Evolutionary conservation across 1,284 basidiomycete species (phyloP).

Genomic region (Malassezia restricta): DNA sequence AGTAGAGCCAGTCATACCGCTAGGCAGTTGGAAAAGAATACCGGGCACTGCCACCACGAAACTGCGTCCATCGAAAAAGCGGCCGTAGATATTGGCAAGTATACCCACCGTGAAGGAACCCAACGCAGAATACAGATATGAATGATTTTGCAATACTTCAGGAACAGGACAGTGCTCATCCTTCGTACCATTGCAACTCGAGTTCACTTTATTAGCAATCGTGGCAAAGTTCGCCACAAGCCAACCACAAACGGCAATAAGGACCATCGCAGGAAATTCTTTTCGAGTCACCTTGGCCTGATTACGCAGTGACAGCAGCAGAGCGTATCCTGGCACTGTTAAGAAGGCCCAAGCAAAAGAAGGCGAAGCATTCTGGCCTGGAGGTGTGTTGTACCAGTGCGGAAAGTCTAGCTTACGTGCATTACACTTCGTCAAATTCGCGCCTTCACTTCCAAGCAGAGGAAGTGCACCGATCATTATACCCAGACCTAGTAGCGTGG

Average conservation of each 20-base stretch:
- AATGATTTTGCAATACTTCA: conserved; percentile 15
- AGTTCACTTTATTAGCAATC: not conserved
- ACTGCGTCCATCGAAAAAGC: conserved; percentile 64
- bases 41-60: conserved; percentile 57
- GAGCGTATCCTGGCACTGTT: conserved; percentile 64
- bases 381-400: conserved; percentile 7
- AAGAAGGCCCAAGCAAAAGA: conserved; percentile 51
- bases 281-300: conserved; percentile 58
- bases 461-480: conserved; percentile 30
- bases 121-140: conserved; percentile 48
- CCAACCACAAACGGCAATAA: conserved; percentile 66
- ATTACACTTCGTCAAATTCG: not conserved
- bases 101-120: conserved; percentile 69
- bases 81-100: conserved; percentile 68
- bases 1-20: conserved; percentile 52
- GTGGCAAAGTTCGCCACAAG: conserved; percentile 31
- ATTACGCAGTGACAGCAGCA: conserved; percentile 63
- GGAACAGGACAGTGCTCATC: not conserved
- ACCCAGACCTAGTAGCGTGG: conserved; percentile 45
- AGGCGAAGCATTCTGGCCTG: not conserved
- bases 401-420: not conserved
- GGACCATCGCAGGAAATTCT: conserved; percentile 59
- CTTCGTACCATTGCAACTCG: not conserved
- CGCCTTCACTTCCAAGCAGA: not conserved
- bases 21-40: conserved; percentile 75